These are phyloP conservation scores for Malania oleifera DNA, from an alignment of 164 flowering plant genomes.

Conservation along the genomic window DNA sequence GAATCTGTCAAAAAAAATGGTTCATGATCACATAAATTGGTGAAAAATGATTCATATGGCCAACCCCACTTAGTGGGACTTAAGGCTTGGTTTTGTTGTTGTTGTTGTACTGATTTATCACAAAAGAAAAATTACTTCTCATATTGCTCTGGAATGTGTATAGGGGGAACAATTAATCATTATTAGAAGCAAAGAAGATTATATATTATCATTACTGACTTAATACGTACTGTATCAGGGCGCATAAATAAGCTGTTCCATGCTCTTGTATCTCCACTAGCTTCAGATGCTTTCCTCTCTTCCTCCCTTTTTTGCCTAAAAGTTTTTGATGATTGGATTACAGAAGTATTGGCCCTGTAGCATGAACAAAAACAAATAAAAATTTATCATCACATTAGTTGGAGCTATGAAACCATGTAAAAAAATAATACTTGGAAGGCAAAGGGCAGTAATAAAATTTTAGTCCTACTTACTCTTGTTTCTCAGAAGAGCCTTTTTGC, in stretches of 20 bases:
- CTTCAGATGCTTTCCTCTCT: slow-evolving; percentile 79
- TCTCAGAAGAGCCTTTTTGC: slow-evolving; percentile 34
- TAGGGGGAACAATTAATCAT: too few relatives aligned
- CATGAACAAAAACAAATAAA: slow-evolving; percentile 7
- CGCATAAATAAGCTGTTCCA: slow-evolving; percentile 95
- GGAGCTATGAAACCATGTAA: neutral
- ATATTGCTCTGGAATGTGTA: too few relatives aligned
- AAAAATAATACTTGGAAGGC: neutral
- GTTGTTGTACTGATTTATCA: too few relatives aligned
- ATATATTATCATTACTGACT: neutral
- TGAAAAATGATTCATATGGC: too few relatives aligned
- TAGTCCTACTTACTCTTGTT: slow-evolving; percentile 47
- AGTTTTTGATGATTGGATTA: slow-evolving; percentile 36
- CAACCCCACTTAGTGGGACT: too few relatives aligned
- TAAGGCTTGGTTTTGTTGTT: too few relatives aligned
- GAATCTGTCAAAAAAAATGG: too few relatives aligned
- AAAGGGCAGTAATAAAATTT: neutral
- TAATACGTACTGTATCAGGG: slow-evolving; percentile 69
- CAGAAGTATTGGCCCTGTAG: slow-evolving; percentile 27
- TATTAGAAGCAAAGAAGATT: neutral
- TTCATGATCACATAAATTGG: too few relatives aligned
- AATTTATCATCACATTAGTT: neutral
- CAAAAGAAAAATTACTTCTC: too few relatives aligned
- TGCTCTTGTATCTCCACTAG: slow-evolving; percentile 78
- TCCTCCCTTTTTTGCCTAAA: slow-evolving; percentile 71